Evolutionary conservation across 345 rosid species (phyloP).

Genomic region (Eucalyptus tenuipes): DNA sequence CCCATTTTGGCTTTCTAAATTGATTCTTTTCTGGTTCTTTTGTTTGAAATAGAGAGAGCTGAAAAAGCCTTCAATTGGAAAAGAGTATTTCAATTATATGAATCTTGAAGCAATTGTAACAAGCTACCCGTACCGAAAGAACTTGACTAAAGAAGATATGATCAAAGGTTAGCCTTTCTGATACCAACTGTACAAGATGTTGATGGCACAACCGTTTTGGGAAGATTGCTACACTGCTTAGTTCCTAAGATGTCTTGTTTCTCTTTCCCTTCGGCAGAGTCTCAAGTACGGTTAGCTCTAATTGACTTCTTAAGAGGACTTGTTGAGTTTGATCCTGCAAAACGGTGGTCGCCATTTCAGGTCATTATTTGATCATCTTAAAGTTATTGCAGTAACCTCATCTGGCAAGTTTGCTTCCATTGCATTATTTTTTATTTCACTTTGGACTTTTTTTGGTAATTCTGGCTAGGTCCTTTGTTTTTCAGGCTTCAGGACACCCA

Average conservation of each 20-base stretch:
- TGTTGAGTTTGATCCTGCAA: constrained; percentile 96
- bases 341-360: constrained; percentile 99
- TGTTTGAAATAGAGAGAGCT: constrained; percentile 59
- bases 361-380: constrained; percentile 16
- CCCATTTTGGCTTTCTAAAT: not conserved
- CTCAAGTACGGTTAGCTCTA: constrained; percentile 79
- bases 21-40: not conserved
- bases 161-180: constrained; percentile 49
- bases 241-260: not conserved
- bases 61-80: constrained; percentile 79
- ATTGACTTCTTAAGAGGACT: constrained; percentile 97
- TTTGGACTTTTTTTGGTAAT: not conserved
- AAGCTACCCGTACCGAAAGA: constrained; percentile 77
- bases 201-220: not conserved
- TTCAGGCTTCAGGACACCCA: constrained; percentile 98
- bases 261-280: constrained; percentile 31
- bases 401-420: not conserved
- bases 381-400: not conserved
- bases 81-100: constrained; percentile 89
- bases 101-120: constrained; percentile 85
- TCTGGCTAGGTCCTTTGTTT: not conserved
- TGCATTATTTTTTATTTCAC: not conserved
- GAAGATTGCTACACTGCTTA: not conserved
- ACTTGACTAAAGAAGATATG: constrained; percentile 67
- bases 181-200: not conserved